Percentiles rank a stretch among this genome's conserved stretches.
Conservation (phyloP, 176 grass and related monocot genomes). For the Thalia dealbata region DNA sequence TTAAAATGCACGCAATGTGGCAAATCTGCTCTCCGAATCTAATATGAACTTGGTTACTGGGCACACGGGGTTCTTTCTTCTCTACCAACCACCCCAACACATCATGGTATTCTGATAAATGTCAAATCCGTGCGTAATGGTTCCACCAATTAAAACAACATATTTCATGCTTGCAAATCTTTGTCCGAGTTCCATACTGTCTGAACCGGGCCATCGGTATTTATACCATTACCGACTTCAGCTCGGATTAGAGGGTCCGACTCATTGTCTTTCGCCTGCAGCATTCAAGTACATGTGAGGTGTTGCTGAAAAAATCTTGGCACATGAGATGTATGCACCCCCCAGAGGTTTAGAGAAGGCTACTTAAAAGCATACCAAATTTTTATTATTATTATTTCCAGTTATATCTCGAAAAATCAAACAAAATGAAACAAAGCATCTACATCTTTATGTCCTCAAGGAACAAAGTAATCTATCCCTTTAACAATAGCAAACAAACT, state of each 20-base stretch:
- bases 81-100: conserved; percentile 46
- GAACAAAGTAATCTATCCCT: too few species aligned
- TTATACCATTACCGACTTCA: conserved; percentile 40
- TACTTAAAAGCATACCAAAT: background rate
- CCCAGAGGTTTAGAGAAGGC: background rate
- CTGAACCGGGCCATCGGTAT: conserved; percentile 36
- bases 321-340: background rate
- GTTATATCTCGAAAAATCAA: background rate
- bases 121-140: background rate
- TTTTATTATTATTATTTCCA: too few species aligned
- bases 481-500: background rate
- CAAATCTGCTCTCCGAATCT: background rate
- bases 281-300: background rate
- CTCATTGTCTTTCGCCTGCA: conserved; percentile 54
- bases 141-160: background rate
- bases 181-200: conserved; percentile 75
- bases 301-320: background rate
- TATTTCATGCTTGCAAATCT: conserved; percentile 39
- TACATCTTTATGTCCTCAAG: too few species aligned
- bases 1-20: background rate
- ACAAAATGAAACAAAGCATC: background rate
- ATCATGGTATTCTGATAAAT: background rate
- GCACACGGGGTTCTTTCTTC: conserved; percentile 22
- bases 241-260: conserved; percentile 61
- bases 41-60: background rate